phyloP scores from a whole-genome alignment of 441 rosid genomes.

The Codiaeum variegatum region DNA sequence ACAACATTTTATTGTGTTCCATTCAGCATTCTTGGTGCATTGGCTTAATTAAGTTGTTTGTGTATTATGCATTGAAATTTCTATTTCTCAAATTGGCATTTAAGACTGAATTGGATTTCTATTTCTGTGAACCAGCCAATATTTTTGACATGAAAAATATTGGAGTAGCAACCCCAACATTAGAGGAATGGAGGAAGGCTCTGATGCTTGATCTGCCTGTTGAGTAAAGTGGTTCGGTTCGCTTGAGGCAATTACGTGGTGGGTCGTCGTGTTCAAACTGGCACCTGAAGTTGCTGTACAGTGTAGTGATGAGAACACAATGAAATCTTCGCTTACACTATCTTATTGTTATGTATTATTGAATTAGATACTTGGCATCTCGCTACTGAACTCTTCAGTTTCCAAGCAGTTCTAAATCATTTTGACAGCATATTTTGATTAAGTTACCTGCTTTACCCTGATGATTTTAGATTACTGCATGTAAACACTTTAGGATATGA shows the following conservation, averaged over 20 bases:
- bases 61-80: not conserved
- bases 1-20: not conserved
- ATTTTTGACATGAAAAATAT: constrained; percentile 71
- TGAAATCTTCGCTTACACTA: not conserved
- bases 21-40: not conserved
- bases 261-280: not conserved
- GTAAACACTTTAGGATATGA: not conserved
- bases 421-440: not conserved
- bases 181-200: constrained; percentile 56
- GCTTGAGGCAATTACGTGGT: not conserved
- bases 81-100: not conserved
- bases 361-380: not conserved
- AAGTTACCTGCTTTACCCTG: not conserved
- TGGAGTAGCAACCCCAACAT: constrained; percentile 55
- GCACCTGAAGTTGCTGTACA: not conserved
- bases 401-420: not conserved
- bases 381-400: not conserved
- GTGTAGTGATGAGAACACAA: not conserved
- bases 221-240: constrained; percentile 2
- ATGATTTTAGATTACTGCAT: not conserved
- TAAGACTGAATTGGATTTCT: not conserved
- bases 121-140: constrained; percentile 44
- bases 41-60: not conserved
- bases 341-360: not conserved
- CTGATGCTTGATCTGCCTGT: constrained; percentile 28